Base-by-base conservation (phyloP, 2,329 filamentous ascomycete species). In the Diaporthe batatas region DNA sequence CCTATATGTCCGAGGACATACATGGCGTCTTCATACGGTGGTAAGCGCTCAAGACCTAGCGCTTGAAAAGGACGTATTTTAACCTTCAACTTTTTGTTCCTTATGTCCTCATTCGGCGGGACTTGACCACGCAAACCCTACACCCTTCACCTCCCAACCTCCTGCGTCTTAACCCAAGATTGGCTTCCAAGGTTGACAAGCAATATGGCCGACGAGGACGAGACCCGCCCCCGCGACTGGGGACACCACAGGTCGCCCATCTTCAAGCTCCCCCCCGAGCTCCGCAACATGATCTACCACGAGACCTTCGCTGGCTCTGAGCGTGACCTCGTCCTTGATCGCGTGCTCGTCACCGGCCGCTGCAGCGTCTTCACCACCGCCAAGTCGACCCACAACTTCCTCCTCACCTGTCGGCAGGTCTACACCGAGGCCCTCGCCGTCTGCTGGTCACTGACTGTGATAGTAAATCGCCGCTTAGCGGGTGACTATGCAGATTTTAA, bases 191-290 rank as follows among this genome's bases (percentile, higher is more conserved):
- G 11, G 11, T 14, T 39, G 11, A 16, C 62, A 12, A 34, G 11
- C 42, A 51, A 25, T 44, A 65, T 65, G 62, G 62, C 29, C 12
- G 25, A 14, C 36, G 18, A 53, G 21, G 23, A n/a, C 34, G n/a
- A 25, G 23, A 44, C 29, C 11, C n/a, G 34, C 42, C 51, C 42
- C 11, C 36, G 25, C 14, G 21, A 32, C 65, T 29, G 65, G 39
- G 67, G 67, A 12, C 67, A 69, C 23, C 3, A 1, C 16, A 32
- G n/a, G 36, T 69, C 67, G 12, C 51, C 67, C 4, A 11, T 69
- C 18, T 69, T 69, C 67, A 69, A 49, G 53, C 67, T 69, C 7
- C 53, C 67, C n/a, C 23, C 23, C 10, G 67, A 69, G 51, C 18
- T 69, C 10, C 51, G 67, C 34, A 55, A 55, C 51, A 69, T 16